A percentile compares a stretch with the other conserved stretches of the same genome.
Evolutionary conservation across 176 grass and related monocot species (phyloP).

Genomic region (Oryza punctata): DNA sequence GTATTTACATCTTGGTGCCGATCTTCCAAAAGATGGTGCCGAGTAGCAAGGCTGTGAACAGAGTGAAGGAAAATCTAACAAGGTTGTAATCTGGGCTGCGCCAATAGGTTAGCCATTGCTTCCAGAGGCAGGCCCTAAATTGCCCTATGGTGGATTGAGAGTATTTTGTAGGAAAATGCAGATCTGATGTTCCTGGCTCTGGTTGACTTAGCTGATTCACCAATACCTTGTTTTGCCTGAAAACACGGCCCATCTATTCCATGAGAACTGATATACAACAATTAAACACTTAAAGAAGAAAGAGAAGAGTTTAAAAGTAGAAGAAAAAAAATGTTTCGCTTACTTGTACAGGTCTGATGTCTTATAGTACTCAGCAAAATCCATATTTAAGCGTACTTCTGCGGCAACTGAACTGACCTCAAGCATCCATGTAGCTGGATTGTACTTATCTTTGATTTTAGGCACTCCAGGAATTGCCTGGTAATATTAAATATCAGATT

Average conservation of each 20-base stretch:
- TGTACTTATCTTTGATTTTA: constrained; percentile 96
- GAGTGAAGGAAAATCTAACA: constrained; percentile 89
- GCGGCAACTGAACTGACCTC: constrained; percentile 87
- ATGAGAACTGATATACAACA: not conserved
- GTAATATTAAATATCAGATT: constrained; percentile 30
- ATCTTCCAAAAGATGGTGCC: constrained; percentile 95
- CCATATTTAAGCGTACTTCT: constrained; percentile 81
- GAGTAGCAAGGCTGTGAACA: constrained; percentile 92
- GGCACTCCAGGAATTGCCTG: constrained; percentile 94
- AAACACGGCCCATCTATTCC: constrained; percentile 22
- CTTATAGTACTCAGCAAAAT: constrained; percentile 80
- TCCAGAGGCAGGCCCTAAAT: constrained; percentile 97
- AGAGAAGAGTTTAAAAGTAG: not conserved
- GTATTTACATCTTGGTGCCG: constrained; percentile 70
- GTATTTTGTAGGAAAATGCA: constrained; percentile 87
- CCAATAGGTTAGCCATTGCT: constrained; percentile 94
- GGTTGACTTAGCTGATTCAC: constrained; percentile 74
- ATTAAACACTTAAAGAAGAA: not conserved
- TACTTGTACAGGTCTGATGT: constrained; percentile 79
- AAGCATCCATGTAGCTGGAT: constrained; percentile 97
- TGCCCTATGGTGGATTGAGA: constrained; percentile 63
- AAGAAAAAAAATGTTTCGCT: constrained; percentile 30
- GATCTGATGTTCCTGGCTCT: constrained; percentile 62
- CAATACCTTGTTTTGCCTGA: constrained; percentile 79
- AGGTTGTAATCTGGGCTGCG: constrained; percentile 97